Evolutionary conservation across 345 rosid species (phyloP).

Genomic region (Populus tremula): DNA sequence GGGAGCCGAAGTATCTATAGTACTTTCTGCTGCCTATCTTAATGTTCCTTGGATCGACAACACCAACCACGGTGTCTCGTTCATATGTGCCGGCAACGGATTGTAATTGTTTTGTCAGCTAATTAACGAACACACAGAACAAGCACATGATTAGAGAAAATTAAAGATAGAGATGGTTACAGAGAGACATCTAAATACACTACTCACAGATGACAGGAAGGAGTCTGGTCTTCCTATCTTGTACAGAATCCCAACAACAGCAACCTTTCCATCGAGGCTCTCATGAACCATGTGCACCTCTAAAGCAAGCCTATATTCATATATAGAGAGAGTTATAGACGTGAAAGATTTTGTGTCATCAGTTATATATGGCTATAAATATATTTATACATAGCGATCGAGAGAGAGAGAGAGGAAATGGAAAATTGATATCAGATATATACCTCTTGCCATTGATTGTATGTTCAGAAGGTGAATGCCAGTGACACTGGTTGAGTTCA

Average conservation of each 20-base stretch:
- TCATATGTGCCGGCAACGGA: conserved; percentile 26
- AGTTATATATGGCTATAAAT: not conserved
- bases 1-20: conserved; percentile 79
- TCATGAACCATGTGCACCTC: conserved; percentile 83
- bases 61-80: conserved; percentile 38
- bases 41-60: conserved; percentile 48
- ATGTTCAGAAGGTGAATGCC: conserved; percentile 72
- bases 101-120: conserved; percentile 46
- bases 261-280: conserved; percentile 47
- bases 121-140: not conserved
- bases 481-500: conserved; percentile 45
- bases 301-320: conserved; percentile 43
- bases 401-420: not conserved
- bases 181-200: no score
- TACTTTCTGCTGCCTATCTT: conserved; percentile 58
- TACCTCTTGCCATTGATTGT: conserved; percentile 47
- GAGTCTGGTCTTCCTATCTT: conserved; percentile 62
- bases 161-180: not conserved
- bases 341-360: not conserved
- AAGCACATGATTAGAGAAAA: not conserved
- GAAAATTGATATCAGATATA: not conserved
- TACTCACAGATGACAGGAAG: conserved; percentile 53
- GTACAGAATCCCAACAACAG: conserved; percentile 74
- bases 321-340: not conserved
- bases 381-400: not conserved